Percentiles rank a stretch among this genome's conserved stretches.
These are phyloP conservation scores for Basipetospora chlamydospora DNA, from an alignment of 2,329 filamentous ascomycete genomes.

Conservation along the genomic window DNA sequence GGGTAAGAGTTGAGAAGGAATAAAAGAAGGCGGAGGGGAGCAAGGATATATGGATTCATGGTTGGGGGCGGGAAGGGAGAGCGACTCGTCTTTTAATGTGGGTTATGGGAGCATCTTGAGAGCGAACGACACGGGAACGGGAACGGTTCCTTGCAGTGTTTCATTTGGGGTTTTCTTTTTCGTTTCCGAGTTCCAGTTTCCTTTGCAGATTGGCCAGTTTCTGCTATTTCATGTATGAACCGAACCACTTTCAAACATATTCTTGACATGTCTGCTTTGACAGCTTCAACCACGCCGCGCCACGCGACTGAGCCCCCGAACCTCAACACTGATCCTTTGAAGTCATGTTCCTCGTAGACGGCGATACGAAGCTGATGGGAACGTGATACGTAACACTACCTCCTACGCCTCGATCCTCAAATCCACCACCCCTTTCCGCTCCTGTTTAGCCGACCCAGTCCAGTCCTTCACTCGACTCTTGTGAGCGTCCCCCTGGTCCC, in stretches of 20 bases:
- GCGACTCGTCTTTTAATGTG: background rate
- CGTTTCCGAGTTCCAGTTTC: too few relatives aligned
- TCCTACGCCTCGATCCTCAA: background rate
- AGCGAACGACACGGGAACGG: background rate
- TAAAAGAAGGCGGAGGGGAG: background rate
- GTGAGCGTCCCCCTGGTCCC: too few relatives aligned
- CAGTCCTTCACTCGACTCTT: too few relatives aligned
- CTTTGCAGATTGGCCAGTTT: too few relatives aligned
- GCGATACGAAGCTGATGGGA: background rate
- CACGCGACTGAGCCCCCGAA: too few relatives aligned
- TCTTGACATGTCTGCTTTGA: too few relatives aligned
- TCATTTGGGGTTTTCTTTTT: background rate
- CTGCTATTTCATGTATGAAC: background rate
- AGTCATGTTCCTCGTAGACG: background rate
- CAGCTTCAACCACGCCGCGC: too few relatives aligned
- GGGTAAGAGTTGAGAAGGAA: background rate
- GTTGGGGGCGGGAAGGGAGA: too few relatives aligned
- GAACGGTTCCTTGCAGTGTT: background rate
- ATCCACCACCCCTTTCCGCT: background rate
- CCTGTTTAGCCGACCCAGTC: too few relatives aligned
- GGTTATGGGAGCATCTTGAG: background rate
- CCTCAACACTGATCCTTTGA: too few relatives aligned
- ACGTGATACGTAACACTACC: background rate
- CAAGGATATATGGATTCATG: background rate
- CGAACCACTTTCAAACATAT: background rate